phyloP scores from a whole-genome alignment of 352 stramenopile genomes.

The Globisporangium sylvaticum region DNA sequence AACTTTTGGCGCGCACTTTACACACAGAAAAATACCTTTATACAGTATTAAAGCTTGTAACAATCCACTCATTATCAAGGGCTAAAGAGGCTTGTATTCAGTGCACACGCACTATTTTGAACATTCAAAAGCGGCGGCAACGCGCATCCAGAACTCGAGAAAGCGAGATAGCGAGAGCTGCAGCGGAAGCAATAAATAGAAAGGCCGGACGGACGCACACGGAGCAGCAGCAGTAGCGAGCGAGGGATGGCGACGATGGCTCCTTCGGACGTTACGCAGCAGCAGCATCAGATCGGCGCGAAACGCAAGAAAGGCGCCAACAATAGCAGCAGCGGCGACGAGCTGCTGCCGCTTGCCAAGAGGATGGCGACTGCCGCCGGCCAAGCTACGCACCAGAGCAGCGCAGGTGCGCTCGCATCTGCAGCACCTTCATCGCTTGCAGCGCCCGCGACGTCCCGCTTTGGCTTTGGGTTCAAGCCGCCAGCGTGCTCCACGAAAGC shows the following conservation, averaged over 20 bases:
- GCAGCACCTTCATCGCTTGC: neutral
- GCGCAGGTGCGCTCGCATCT: constrained; percentile 6
- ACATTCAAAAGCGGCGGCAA: constrained; percentile 1
- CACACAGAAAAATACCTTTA: neutral
- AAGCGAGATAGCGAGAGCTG: constrained; percentile 13
- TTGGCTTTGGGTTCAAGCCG: constrained; percentile 33
- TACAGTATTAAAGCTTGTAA: neutral
- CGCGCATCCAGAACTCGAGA: neutral
- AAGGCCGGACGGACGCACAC: constrained; percentile 3
- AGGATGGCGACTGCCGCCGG: constrained; percentile 11
- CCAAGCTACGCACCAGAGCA: constrained; percentile 7
- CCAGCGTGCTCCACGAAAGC: constrained; percentile 12
- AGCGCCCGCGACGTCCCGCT: constrained; percentile 13
- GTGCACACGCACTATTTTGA: neutral
- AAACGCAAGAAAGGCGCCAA: constrained; percentile 15
- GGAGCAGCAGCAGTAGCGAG: neutral
- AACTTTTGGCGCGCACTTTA: no score
- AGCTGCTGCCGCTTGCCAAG: constrained; percentile 6
- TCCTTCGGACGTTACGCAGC: constrained; percentile 11
- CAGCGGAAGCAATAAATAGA: constrained; percentile 15
- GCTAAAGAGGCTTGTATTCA: neutral
- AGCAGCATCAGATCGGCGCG: constrained; percentile 5
- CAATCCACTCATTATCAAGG: neutral
- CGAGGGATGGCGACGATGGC: constrained; percentile 1
- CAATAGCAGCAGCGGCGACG: constrained; percentile 7